Evolutionary conservation across 805 yeast species (phyloP), one percentile per base, ranked within the genome.

Genomic region (Metschnikowia peoriensis): DNA sequence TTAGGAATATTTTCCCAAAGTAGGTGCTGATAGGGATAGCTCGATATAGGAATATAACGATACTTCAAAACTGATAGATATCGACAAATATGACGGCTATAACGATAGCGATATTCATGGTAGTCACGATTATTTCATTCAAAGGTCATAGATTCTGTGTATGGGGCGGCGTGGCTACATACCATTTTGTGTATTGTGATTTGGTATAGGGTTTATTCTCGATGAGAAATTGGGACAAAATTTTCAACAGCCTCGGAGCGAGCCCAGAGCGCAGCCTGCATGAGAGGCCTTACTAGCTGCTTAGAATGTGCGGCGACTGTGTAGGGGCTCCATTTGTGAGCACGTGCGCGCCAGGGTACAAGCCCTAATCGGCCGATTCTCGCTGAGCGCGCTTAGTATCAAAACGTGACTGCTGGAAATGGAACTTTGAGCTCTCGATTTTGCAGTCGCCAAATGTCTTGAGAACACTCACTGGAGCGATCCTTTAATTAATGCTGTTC

Each of bases 161-260:
- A 22, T 43, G 35, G 14, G 42, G 29, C 34, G n/a, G 27, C 35
- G 12, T 27, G 28, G 43, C 49, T 43, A 60, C 63, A 57, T 60
- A 60, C 63, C 63, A 60, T 60, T 60, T 58, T 53, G 60, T 56
- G 54, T 59, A 46, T 47, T 53, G 60, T 52, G 59, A 49, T 57
- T 53, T 49, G 44, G 43, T 54, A 45, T 53, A 39, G 50, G 41
- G 22, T 16, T 17, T 38, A 41, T 28, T 40, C 38, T 50, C 38
- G 53, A 47, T 46, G 54, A 49, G 54, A 50, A 58, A 41, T 49
- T 37, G 51, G 32, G 54, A 52, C 52, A 59, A 59, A 59, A 59
- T 59, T 59, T 59, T 59, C 61, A 57, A 54, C 52, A 54, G 38
- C 49, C 39, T 10, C 47, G 43, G 28, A 48, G 44, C 54, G 50